These are phyloP conservation scores for Hexamita inflata DNA, from an alignment of 208 protist genomes.

Conservation along the genomic window DNA sequence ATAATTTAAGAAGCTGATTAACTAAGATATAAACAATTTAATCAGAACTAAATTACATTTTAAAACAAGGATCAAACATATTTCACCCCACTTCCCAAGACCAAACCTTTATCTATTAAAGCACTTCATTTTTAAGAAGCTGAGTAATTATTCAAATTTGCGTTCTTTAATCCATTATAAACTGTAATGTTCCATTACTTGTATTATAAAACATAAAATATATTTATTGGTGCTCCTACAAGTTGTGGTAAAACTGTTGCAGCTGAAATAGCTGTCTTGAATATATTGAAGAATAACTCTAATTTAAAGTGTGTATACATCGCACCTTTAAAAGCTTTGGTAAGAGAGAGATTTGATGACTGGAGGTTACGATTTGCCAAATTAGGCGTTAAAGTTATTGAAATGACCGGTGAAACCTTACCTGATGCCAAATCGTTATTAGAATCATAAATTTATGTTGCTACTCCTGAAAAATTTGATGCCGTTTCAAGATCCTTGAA, in stretches of 20 bases:
- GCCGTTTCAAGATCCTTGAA: conserved; percentile 92
- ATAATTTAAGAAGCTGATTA: not conserved
- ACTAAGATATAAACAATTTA: not conserved
- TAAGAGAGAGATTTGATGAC: conserved; percentile 89
- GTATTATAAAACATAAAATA: conserved; percentile 88
- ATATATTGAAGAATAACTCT: conserved; percentile 57
- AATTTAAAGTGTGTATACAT: conserved; percentile 89
- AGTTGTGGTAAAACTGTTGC: conserved; percentile 88
- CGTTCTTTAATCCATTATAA: conserved; percentile 95
- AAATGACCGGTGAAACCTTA: conserved; percentile 88
- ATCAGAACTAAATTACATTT: not conserved
- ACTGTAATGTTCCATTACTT: conserved; percentile 80
- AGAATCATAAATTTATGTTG: conserved; percentile 79
- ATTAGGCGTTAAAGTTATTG: conserved; percentile 76
- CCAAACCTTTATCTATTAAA: conserved; percentile 7
- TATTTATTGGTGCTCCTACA: conserved; percentile 89
- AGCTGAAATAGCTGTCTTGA: conserved; percentile 91
- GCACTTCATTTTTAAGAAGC: conserved; percentile 50
- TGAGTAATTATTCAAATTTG: conserved; percentile 67
- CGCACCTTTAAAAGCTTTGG: conserved; percentile 93
- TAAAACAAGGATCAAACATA: not conserved
- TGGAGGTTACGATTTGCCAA: conserved; percentile 71
- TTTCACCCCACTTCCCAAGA: conserved; percentile 17
- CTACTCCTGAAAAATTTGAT: conserved; percentile 99
- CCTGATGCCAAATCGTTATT: conserved; percentile 54